Percentiles rank a stretch among this genome's conserved stretches.
Conservation (phyloP, 2,329 filamentous ascomycete genomes). For the Pseudocercospora eumusae region DNA sequence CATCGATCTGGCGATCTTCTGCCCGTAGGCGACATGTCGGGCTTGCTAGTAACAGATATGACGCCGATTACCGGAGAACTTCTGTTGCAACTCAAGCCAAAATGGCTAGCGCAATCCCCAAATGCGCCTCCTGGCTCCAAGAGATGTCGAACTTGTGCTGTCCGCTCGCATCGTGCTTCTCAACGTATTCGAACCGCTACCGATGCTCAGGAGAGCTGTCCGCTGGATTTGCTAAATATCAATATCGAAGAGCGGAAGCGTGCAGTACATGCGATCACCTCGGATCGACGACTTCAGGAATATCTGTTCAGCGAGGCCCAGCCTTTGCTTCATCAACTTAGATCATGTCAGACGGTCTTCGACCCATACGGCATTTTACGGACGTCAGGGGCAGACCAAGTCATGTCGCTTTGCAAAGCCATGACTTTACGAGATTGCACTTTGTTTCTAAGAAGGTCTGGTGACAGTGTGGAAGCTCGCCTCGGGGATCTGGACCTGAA, state of each 20-base stretch:
- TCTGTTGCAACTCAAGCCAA: conserved; percentile 49
- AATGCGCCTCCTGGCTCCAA: conserved; percentile 44
- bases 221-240: conserved; percentile 44
- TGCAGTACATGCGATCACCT: conserved; percentile 32
- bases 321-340: conserved; percentile 42
- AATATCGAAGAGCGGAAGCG: conserved; percentile 27
- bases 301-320: conserved; percentile 39
- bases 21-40: conserved; percentile 33
- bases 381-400: conserved; percentile 11
- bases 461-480: conserved; percentile 42
- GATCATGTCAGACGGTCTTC: conserved; percentile 41
- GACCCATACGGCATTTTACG: conserved; percentile 42
- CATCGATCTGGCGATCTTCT: conserved; percentile 34
- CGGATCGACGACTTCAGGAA: conserved; percentile 29
- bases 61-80: conserved; percentile 32
- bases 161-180: conserved; percentile 42
- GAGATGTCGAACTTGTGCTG: conserved; percentile 51
- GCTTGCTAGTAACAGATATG: conserved; percentile 42
- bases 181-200: conserved; percentile 34
- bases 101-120: conserved; percentile 52
- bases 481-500: conserved; percentile 53
- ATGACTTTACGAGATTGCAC: conserved; percentile 54
- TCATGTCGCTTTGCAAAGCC: conserved; percentile 40
- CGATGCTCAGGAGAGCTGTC: conserved; percentile 42
- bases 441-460: conserved; percentile 42